Conservation (phyloP, 1,284 basidiomycete genomes). For the Ceratobasidium theobromae region DNA sequence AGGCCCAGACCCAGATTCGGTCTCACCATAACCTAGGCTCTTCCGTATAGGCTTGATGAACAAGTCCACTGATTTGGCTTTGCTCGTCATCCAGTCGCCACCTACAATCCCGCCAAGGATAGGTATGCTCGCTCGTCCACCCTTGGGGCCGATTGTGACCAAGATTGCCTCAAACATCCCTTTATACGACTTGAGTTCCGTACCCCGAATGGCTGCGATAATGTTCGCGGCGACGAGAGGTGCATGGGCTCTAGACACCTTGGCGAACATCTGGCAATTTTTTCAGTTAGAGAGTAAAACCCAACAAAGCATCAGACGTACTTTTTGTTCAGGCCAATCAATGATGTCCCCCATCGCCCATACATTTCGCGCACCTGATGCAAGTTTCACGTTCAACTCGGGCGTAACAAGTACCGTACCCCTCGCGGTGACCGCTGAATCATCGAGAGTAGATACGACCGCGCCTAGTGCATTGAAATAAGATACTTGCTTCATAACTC, state of each 20-base stretch:
- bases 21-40: no score
- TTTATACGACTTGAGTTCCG: neutral
- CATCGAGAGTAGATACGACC: conserved; percentile 19
- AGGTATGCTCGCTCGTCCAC: neutral
- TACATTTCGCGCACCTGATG: conserved; percentile 31
- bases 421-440: conserved; percentile 2
- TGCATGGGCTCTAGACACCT: conserved; percentile 9
- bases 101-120: neutral
- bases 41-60: no score
- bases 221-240: conserved; percentile 28
- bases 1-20: no score
- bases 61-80: no score
- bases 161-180: neutral
- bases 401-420: conserved; percentile 30
- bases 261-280: neutral
- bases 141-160: conserved; percentile 9
- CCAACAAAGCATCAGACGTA: neutral
- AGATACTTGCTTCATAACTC: neutral
- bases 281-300: neutral
- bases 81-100: neutral
- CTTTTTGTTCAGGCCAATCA: conserved; percentile 34
- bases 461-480: neutral
- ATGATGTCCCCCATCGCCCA: conserved; percentile 35
- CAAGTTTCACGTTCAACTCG: conserved; percentile 24
- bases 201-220: conserved; percentile 11